Evolutionary conservation across 495 filamentous ascomycete genomes (phyloP).

Genomic region (Neurospora sp.): DNA sequence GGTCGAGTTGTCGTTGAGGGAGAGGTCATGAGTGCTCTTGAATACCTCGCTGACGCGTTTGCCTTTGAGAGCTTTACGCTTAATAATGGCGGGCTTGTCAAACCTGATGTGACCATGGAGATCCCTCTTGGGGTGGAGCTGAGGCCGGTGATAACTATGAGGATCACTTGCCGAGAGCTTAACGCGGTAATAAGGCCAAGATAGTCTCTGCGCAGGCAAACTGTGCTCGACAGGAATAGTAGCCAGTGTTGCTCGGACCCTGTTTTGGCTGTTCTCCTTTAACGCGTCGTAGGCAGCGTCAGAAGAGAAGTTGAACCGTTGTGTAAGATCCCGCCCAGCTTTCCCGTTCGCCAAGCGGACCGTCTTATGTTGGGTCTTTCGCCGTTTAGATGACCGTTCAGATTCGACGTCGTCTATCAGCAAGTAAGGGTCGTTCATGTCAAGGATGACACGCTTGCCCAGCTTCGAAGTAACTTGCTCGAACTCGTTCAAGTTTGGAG

Average conservation of each 20-base stretch:
- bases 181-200: constrained; percentile 89
- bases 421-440: constrained; percentile 82
- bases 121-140: constrained; percentile 45
- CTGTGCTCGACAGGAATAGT: constrained; percentile 82
- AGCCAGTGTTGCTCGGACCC: constrained; percentile 81
- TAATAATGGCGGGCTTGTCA: constrained; percentile 53
- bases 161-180: constrained; percentile 69
- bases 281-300: constrained; percentile 90
- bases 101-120: constrained; percentile 44
- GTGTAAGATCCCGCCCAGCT: constrained; percentile 50
- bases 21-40: constrained; percentile 62
- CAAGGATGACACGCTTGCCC: constrained; percentile 68
- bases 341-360: constrained; percentile 46
- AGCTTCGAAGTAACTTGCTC: constrained; percentile 54
- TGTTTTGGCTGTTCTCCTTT: constrained; percentile 94
- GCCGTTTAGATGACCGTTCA: constrained; percentile 39
- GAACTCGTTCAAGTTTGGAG: constrained; percentile 40
- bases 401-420: constrained; percentile 50
- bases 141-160: constrained; percentile 84
- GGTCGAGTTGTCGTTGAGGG: constrained; percentile 76
- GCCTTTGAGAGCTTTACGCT: constrained; percentile 69
- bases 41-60: constrained; percentile 67
- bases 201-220: constrained; percentile 77
- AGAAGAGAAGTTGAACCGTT: constrained; percentile 90
- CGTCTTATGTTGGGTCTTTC: constrained; percentile 34